Evolutionary conservation across 768 basidiomycete species (phyloP), one percentile per base, ranked within the genome.

Genomic region (Suillus americanus): DNA sequence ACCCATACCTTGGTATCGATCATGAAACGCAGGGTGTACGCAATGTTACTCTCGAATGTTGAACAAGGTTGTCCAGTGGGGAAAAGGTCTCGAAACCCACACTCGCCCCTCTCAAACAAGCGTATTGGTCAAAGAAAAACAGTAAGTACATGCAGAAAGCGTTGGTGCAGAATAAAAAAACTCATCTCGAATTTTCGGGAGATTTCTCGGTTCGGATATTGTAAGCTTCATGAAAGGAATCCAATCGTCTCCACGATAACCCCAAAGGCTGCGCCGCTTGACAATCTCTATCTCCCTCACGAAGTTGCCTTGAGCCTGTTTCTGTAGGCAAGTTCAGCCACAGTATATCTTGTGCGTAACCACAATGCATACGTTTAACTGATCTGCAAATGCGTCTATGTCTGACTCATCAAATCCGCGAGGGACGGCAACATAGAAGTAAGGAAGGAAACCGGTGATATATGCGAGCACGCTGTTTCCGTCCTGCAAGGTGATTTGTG

Each of bases 41-140:
- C 87, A 62, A 99, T 92, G 72, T 99, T 99, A 71, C 95, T 97
- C 76, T 99, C 97, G 67, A 83, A 99, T 0, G 97, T 98, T 35
- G 87, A 64, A 18, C 88, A 79, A 33, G 82, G 75, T 35, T 80
- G 79, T 14, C 77, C 79, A 12, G 72, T 72, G n/a, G 75, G 69
- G 63, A 86, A 91, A 33, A 91, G 76, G 65, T 82, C 86, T 65
- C 86, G 80, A 72, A 85, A 95, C 28, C 80, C 78, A 69, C 89
- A 84, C 77, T 92, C 89, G 43, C 88, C 91, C 63, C 86, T 80
- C 69, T 96, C 94, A 71, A 95, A 89, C 48, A 86, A 64, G 68
- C 84, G 87, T 87, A 73, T 77, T 77, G 61, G 77, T 66, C 66
- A 56, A 50, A 65, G n/a, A n/a, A 33, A 65, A 62, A 56, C 23